These are phyloP conservation scores for Alternaria burnsii DNA, from an alignment of 2,329 filamentous ascomycete species.

Conservation along the genomic window DNA sequence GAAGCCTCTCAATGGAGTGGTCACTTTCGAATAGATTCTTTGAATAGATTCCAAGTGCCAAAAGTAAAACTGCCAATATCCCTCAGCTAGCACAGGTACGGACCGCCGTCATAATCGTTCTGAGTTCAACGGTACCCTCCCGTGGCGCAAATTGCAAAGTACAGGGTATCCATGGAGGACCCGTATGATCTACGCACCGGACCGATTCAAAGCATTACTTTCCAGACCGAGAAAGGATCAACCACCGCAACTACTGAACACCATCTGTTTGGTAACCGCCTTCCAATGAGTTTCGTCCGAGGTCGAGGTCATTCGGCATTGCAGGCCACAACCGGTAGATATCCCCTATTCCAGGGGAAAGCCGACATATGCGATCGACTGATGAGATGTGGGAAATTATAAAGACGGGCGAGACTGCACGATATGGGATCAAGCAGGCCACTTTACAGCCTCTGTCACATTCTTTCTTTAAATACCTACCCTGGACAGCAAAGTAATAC, in stretches of 20 bases:
- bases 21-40: background rate
- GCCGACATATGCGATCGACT: background rate
- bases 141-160: slow-evolving; percentile 9
- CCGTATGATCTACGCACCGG: slow-evolving; percentile 10
- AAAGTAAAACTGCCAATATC: background rate
- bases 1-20: background rate
- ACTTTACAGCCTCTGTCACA: slow-evolving; percentile 24
- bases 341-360: slow-evolving; percentile 8
- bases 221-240: slow-evolving; percentile 17
- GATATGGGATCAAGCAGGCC: slow-evolving; percentile 20
- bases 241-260: slow-evolving; percentile 20
- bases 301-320: slow-evolving; percentile 1
- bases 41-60: too few relatives aligned
- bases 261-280: slow-evolving; percentile 2
- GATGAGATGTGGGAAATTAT: slow-evolving; percentile 5
- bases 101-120: background rate
- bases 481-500: slow-evolving; percentile 9
- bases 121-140: background rate
- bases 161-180: slow-evolving; percentile 3
- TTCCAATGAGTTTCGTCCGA: slow-evolving; percentile 11
- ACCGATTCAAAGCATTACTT: slow-evolving; percentile 12
- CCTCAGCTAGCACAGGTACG: background rate
- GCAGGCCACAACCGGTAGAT: background rate
- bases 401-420: slow-evolving; percentile 12
- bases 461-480: slow-evolving; percentile 15